Evolutionary conservation across 75 land plant species (phyloP).

Genomic region (Sequoia sempervirens): DNA sequence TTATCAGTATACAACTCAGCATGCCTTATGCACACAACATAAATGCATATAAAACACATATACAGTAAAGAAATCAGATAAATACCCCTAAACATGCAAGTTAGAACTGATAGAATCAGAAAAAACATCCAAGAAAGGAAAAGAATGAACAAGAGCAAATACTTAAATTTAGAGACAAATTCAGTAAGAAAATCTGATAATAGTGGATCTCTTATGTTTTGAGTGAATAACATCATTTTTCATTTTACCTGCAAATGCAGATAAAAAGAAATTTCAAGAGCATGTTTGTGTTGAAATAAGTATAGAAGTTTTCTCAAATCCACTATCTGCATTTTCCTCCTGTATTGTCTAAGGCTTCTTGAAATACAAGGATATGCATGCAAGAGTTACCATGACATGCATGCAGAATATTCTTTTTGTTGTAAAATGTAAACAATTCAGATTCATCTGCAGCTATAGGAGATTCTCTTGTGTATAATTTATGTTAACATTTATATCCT

Average conservation of each 20-base stretch:
- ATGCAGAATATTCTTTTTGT: not conserved
- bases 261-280: not conserved
- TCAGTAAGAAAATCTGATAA: not conserved
- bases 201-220: no score
- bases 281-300: not conserved
- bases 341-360: not conserved
- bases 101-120: no score
- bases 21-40: not conserved
- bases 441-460: no score
- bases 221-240: not conserved
- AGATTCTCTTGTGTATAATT: no score
- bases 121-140: not conserved
- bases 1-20: not conserved
- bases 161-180: not conserved
- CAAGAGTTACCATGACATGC: not conserved
- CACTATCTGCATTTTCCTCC: not conserved
- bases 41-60: not conserved
- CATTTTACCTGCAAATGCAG: no score
- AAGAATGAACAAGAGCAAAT: not conserved
- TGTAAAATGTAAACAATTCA: no score
- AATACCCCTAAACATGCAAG: not conserved
- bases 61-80: not conserved
- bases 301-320: not conserved
- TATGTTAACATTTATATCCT: no score
- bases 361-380: not conserved